Conservation (phyloP, 2,329 filamentous ascomycete species). For the Cladosporium velox region DNA sequence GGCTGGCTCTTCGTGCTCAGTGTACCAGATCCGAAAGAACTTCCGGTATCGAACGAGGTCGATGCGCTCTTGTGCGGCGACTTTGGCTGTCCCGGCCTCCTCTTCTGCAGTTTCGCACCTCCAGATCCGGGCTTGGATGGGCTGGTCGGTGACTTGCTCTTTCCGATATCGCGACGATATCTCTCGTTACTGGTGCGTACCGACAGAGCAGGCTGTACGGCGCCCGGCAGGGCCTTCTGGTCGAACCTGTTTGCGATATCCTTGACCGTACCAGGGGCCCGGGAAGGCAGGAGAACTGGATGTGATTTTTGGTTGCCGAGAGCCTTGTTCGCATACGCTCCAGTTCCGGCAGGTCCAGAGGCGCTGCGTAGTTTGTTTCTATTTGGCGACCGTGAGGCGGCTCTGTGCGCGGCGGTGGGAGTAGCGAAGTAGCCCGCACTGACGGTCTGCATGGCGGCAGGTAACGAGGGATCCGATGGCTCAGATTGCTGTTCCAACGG, state of each 20-base stretch:
- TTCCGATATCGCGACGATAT: constrained; percentile 26
- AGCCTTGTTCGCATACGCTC: constrained; percentile 7
- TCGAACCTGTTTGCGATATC: constrained; percentile 80
- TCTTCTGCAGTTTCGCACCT: constrained; percentile 34
- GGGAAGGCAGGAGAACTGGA: constrained; percentile 33
- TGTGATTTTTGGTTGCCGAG: constrained; percentile 33
- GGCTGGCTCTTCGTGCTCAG: constrained; percentile 33
- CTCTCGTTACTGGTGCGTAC: constrained; percentile 32
- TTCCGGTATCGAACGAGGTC: constrained; percentile 32
- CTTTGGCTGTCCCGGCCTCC: constrained; percentile 29
- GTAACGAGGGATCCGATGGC: constrained; percentile 6
- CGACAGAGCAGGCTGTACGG: constrained; percentile 24
- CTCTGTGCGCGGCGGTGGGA: constrained; percentile 7
- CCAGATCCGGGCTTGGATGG: constrained; percentile 28
- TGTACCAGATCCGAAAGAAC: constrained; percentile 33
- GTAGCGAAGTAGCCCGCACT: constrained; percentile 8
- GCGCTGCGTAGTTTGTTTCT: constrained; percentile 24
- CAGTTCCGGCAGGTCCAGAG: constrained; percentile 25
- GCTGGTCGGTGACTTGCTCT: constrained; percentile 31
- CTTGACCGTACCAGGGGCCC: constrained; percentile 56
- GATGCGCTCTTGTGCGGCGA: constrained; percentile 32
- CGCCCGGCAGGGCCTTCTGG: constrained; percentile 42
- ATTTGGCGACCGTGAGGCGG: constrained; percentile 18
- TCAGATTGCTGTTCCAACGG: constrained; percentile 21
- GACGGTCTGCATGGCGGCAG: constrained; percentile 19